Evolutionary conservation across 1,284 basidiomycete genomes (phyloP).

Genomic region (Coriolopsis trogii): DNA sequence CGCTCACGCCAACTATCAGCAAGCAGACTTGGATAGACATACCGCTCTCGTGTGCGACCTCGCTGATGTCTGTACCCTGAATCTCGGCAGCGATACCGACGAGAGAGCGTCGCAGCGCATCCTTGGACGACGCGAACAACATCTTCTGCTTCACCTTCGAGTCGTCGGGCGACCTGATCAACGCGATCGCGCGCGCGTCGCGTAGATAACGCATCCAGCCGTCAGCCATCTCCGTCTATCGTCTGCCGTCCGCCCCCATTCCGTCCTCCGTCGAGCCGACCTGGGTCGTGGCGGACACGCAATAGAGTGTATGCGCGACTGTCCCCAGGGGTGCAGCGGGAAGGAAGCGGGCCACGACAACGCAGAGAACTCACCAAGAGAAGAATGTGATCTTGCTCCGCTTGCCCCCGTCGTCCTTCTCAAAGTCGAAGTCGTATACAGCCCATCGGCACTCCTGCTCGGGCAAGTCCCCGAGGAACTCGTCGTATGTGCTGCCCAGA

Average conservation of each 20-base stretch:
- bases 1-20: neutral
- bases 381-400: conserved; percentile 92
- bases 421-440: conserved; percentile 91
- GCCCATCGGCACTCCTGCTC: conserved; percentile 84
- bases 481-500: conserved; percentile 60
- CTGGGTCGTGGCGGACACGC: too few relatives aligned
- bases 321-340: neutral
- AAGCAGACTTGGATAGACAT: conserved; percentile 36
- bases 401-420: conserved; percentile 79
- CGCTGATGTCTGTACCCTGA: conserved; percentile 85
- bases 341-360: neutral
- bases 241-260: neutral
- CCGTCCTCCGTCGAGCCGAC: too few relatives aligned
- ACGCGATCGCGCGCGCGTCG: conserved; percentile 19
- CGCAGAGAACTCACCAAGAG: conserved; percentile 67
- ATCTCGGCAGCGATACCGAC: conserved; percentile 79
- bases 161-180: conserved; percentile 82
- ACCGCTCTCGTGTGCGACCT: conserved; percentile 82
- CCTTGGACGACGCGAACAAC: conserved; percentile 92
- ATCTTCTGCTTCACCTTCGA: conserved; percentile 94
- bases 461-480: conserved; percentile 80
- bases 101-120: conserved; percentile 77
- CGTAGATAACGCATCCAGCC: conserved; percentile 20
- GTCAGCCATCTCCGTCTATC: conserved; percentile 14
- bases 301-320: neutral